Base-by-base conservation (phyloP, 164 flowering plant genomes). In the Sedum album region DNA sequence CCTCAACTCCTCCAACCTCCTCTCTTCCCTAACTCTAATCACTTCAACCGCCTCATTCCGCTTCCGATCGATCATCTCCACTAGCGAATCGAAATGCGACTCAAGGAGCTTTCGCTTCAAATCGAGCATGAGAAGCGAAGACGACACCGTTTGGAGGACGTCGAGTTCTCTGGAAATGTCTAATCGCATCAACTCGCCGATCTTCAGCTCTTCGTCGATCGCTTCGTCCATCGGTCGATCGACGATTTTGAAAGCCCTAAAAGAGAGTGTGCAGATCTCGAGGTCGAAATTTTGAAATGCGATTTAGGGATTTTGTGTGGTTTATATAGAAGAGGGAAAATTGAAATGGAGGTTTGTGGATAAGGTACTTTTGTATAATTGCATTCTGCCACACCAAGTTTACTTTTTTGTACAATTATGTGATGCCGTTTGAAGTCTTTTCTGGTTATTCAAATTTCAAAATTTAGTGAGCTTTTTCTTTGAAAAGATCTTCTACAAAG, bases 91-190 rank as follows among this genome's bases (percentile, higher is more conserved):
- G 36, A 60, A 72, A 38, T 72, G 78, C 2, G 53, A 64, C 35
- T 73, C 74, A 6, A 76, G n/a, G 31, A 71, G 72, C 20, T 71
- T 71, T 76, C 76, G 69, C 30, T 77, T 36, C 14, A 77, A 23
- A 15, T 72, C n/a, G 67, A 35, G 38, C 38, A 35, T 35, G 38
- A 35, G 38, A 3, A 35, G 7, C 38, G 38, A 35, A n/a, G n/a
- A n/a, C n/a, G n/a, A n/a, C n/a, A n/a, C n/a, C 20, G 69, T 38
- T 1, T 71, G 65, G 8, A 55, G 20, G 2, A 60, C 30, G 0
- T 74, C 77, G 39, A 53, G 49, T 2, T 60, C 33, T 28, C 57
- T 69, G 4, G 48, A 39, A 1, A 77, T 44, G 2, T n/a, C 15
- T 5, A 69, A 60, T 60, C 44, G 44, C 70, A 64, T 64, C 18